Evolutionary conservation across 495 filamentous ascomycete species (phyloP), one percentile per base, ranked within the genome.

Genomic region (Wilcoxina mikolae): DNA sequence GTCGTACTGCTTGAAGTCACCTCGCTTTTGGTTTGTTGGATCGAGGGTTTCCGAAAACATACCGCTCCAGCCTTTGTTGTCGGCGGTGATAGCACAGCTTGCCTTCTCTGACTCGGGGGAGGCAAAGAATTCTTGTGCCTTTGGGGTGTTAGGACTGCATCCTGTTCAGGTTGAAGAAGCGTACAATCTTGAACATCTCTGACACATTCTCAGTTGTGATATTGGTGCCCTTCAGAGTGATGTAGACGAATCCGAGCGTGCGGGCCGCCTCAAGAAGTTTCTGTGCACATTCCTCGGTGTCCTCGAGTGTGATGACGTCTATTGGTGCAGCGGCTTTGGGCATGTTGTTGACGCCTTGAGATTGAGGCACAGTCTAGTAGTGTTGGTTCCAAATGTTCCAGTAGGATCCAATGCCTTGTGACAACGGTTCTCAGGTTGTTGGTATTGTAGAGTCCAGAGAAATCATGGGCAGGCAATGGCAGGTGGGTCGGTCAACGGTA

Each of bases 11-110:
- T 95, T 95, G 64, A 88, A 87, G 60, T 96, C 90, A 15, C 88
- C 90, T 73, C 87, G 86, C 65, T 82, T 78, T 65, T 95, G 88
- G 53, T 79, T 80, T 55, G 81, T 78, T 3, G 87, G 85, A 68
- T 95, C 89, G 23, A 95, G 72, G 0, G 80, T 90, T 67, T 98
- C 90, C 7, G 78, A 76, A 61, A 91, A 84, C 84, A 94, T 89
- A 3, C 78, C 78, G 1, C 81, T 78, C 91, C 91, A 98, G 22
- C 90, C 91, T 28, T 78, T 78, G 58, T 96, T 95, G 72, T 83
- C 83, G 38, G 78, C 74, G 54, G 78, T 73, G 53, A 94, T 91
- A 18, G 74, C 73, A 65, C 80, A 91, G 58, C 70, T 68, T 47
- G 79, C 71, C 68, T 95, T 96, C 53, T 87, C 83, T 51, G 77